Evolutionary conservation across 2,329 filamentous ascomycete genomes (phyloP).

Genomic region (Macrophomina phaseolina): DNA sequence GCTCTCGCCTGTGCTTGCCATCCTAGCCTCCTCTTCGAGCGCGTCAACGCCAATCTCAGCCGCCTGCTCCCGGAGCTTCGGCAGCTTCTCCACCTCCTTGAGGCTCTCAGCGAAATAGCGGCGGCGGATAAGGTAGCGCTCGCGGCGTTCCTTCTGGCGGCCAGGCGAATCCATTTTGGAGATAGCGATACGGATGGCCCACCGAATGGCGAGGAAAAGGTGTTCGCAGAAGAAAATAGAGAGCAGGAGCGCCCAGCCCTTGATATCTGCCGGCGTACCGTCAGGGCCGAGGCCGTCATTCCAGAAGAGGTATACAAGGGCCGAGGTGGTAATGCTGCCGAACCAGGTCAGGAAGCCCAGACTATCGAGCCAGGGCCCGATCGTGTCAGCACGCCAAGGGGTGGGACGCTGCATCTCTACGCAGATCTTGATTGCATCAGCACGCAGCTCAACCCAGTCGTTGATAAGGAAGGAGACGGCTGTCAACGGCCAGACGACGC

Average conservation of each 20-base stretch:
- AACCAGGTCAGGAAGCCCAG: slow-evolving; percentile 93
- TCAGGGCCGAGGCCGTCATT: slow-evolving; percentile 68
- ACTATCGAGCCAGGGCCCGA: slow-evolving; percentile 88
- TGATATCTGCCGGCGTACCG: slow-evolving; percentile 72
- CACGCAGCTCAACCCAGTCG: slow-evolving; percentile 94
- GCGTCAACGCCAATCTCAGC: slow-evolving; percentile 69
- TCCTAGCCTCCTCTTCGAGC: slow-evolving; percentile 64
- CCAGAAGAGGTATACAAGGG: slow-evolving; percentile 83
- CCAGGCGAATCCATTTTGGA: slow-evolving; percentile 84
- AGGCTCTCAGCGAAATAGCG: slow-evolving; percentile 76
- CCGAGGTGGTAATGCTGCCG: slow-evolving; percentile 84
- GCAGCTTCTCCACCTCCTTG: slow-evolving; percentile 57
- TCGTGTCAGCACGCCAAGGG: slow-evolving; percentile 88
- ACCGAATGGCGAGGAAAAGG: slow-evolving; percentile 79
- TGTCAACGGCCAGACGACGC: slow-evolving; percentile 93
- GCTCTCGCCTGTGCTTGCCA: slow-evolving; percentile 47
- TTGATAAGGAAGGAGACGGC: slow-evolving; percentile 88
- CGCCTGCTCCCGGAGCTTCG: slow-evolving; percentile 55
- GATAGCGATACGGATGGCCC: slow-evolving; percentile 74
- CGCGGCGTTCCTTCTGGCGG: slow-evolving; percentile 80
- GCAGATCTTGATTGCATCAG: slow-evolving; percentile 93
- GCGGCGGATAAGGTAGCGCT: slow-evolving; percentile 81
- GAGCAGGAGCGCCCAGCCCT: slow-evolving; percentile 79
- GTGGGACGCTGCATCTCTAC: slow-evolving; percentile 86
- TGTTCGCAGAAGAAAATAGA: slow-evolving; percentile 88